Conservation (phyloP, 129 eudicot genomes). For the Chrysanthemum seticuspe region DNA sequence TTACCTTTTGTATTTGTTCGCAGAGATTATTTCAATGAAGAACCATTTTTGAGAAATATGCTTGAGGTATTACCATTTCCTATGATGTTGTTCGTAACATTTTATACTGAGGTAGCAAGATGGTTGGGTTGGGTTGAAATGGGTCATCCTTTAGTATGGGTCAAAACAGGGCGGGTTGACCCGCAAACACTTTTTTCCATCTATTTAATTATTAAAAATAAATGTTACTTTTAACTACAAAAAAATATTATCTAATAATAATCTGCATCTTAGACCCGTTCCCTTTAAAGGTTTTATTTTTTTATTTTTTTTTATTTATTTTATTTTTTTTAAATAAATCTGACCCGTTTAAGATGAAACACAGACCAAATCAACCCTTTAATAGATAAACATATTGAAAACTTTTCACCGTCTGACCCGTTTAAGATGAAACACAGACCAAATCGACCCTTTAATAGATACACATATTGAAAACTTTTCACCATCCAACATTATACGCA, state of each 20-base stretch:
- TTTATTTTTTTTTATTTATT: too few species aligned
- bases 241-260: not conserved
- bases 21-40: constrained; percentile 97
- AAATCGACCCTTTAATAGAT: not conserved
- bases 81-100: not conserved
- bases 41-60: constrained; percentile 97
- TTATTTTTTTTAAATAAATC: too few species aligned
- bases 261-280: not conserved
- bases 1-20: constrained; percentile 96
- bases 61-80: constrained; percentile 64
- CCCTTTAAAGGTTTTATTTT: not conserved
- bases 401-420: constrained; percentile 5
- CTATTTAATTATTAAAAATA: not conserved
- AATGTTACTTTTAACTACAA: not conserved
- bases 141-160: not conserved
- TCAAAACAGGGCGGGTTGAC: not conserved
- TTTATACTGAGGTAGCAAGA: not conserved
- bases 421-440: constrained; percentile 3
- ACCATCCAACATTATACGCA: not conserved
- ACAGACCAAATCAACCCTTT: too few species aligned
- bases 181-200: too few species aligned
- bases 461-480: not conserved
- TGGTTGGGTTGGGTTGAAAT: constrained; percentile 8
- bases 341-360: too few species aligned
- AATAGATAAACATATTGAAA: too few species aligned